Conservation (phyloP, 1,284 basidiomycete species). For the Cryptococcus sp. region DNA sequence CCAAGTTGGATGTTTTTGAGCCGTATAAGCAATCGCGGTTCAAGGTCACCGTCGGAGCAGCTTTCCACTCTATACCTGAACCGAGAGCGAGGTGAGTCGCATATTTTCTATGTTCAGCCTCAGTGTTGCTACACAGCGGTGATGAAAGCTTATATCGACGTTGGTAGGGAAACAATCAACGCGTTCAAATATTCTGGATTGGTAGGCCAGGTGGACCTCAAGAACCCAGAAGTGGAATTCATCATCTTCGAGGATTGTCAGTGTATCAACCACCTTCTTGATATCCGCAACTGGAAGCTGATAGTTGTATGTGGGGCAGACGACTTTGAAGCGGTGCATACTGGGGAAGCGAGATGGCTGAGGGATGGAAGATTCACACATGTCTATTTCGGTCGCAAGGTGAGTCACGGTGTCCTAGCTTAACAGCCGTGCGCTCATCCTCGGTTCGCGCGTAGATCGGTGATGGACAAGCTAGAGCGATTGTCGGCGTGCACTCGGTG, state of each 20-base stretch:
- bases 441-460: slow-evolving; percentile 68
- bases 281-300: no score
- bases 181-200: slow-evolving; percentile 84
- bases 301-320: slow-evolving; percentile 22
- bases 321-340: slow-evolving; percentile 30
- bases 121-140: neutral
- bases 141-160: neutral
- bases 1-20: slow-evolving; percentile 61
- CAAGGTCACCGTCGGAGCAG: slow-evolving; percentile 75
- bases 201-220: slow-evolving; percentile 79
- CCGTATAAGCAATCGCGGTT: slow-evolving; percentile 71
- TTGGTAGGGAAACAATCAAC: slow-evolving; percentile 65
- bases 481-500: slow-evolving; percentile 75
- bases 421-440: no score
- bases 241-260: slow-evolving; percentile 89
- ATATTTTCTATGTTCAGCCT: no score
- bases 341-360: slow-evolving; percentile 30
- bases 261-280: slow-evolving; percentile 31
- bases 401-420: slow-evolving; percentile 57
- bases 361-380: slow-evolving; percentile 68
- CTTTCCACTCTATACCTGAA: slow-evolving; percentile 73
- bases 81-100: slow-evolving; percentile 57
- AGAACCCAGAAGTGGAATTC: slow-evolving; percentile 73
- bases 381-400: slow-evolving; percentile 81
- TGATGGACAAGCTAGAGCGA: slow-evolving; percentile 68